Base-by-base conservation (phyloP, 2,329 filamentous ascomycete genomes). In the Aspergillus sp. region DNA sequence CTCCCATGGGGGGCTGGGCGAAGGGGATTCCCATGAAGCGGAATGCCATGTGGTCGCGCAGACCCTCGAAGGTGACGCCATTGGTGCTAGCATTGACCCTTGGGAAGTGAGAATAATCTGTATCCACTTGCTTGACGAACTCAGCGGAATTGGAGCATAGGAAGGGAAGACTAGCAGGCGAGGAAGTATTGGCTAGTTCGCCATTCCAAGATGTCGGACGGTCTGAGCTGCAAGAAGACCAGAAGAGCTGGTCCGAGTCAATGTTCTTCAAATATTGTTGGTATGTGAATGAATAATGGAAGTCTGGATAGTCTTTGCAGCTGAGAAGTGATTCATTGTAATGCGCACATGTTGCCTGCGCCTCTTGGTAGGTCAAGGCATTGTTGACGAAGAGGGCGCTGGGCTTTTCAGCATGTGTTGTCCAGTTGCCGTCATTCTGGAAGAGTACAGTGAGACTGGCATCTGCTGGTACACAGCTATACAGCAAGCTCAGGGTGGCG, bases 1-100 rank as follows among this genome's bases (percentile, higher is more conserved):
- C 59, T 12, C 55, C 59, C 6, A 61, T 43, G 1, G 59, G 59
- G 5, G 55, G 51, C 4, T 30, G 50, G 13, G 55, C 55, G 19
- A 58, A 61, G 4, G 59, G 59, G 41, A 61, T 52, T 2, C 59
- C 51, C 25, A 49, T n/a, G 6, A 49, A 49, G 2, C 47, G 25
- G 8, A 17, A 49, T n/a, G 47, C 47, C 47, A 49, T 49, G 7
- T 49, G 47, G 21, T 49, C 47, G 47, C 47, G 47, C 15, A 49
- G 15, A 7, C 47, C 47, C 47, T 49, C 23, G 12, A 28, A 49
- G 3, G 23, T 30, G 6, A 30, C 15, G 23, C 47, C 47, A 17
- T 49, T 49, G 13, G 13, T 7, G 10, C 23, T 49, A 12, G 23
- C 25, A 23, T 49, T 49, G 47, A 10, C 25, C 12, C 23, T 13